Evolutionary conservation across 805 yeast species (phyloP).

Genomic region (Wilhelminamyces savonicus): DNA sequence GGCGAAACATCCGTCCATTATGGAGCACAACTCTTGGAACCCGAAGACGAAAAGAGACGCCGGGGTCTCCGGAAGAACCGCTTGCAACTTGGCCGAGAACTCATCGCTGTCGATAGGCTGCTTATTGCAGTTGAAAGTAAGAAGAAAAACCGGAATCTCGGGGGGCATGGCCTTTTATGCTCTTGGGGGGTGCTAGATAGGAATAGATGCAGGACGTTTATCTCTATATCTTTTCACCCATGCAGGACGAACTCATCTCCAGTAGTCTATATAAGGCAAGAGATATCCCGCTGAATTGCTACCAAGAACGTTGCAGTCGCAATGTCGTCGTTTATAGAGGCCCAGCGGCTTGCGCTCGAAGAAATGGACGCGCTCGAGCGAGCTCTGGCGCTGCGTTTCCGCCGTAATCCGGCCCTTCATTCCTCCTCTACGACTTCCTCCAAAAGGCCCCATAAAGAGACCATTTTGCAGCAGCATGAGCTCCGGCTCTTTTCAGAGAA

Average conservation of each 20-base stretch:
- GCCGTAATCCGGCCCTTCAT: constrained; percentile 54
- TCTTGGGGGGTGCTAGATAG: too few relatives aligned
- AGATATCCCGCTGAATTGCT: too few relatives aligned
- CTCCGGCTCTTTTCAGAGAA: constrained; percentile 44
- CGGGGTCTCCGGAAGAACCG: constrained; percentile 21
- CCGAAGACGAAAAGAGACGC: constrained; percentile 55
- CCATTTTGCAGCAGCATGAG: constrained; percentile 64
- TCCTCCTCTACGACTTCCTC: constrained; percentile 21
- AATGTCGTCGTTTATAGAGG: constrained; percentile 24
- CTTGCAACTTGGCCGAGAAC: constrained; percentile 20
- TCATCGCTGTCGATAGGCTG: constrained; percentile 25
- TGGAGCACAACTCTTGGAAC: constrained; percentile 57
- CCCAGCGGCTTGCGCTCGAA: constrained; percentile 38
- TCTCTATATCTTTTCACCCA: too few relatives aligned
- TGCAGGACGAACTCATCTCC: too few relatives aligned
- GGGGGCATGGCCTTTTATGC: not conserved
- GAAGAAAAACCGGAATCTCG: constrained; percentile 21
- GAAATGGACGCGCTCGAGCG: constrained; percentile 69
- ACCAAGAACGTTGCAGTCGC: too few relatives aligned
- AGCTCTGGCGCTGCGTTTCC: constrained; percentile 57
- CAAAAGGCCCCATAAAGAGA: constrained; percentile 44
- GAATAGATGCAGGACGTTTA: too few relatives aligned
- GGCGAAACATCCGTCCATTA: constrained; percentile 48
- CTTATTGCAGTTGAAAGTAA: constrained; percentile 58
- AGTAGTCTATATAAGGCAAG: too few relatives aligned